Base-by-base conservation (phyloP, 352 stramenopile genomes). In the Phytophthora crassamura region DNA sequence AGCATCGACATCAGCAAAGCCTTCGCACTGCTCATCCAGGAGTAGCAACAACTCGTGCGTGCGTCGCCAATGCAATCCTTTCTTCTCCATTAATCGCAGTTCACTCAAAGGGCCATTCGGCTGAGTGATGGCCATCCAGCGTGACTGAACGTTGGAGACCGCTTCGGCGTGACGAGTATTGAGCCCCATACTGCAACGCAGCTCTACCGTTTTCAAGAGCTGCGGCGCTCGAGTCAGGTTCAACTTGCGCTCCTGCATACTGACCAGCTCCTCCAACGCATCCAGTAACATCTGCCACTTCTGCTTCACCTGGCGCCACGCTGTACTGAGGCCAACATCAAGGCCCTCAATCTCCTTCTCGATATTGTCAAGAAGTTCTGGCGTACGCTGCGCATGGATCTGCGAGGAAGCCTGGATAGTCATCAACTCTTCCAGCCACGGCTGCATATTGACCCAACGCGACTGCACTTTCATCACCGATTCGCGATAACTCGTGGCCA, bases 81-180 rank as follows among this genome's bases (percentile, higher is more conserved):
- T 86, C 39, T 82, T 86, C 42, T 86, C 80, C 59, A 88, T 91
- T 7, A 93, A 33, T 1, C 80, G 80, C 0, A 93, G 60, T 41
- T 93, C 84, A 41, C 74, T 83, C 25, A 93, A 60, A 33, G 80
- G 80, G 0, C 84, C 84, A 30, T 87, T 78, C 7, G 46, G 64
- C 34, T 84, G 74, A 2, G 77, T 91, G 50, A 93, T 88, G 15
- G 82, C 82, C 72, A 88, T 90, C 82, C 80, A 89, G 4, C 84
- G 82, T 45, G 90, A 91, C 46, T 93, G 84, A 9, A 91, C 77
- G 8, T 78, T 83, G 0, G 82, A 76, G 0, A 93, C 82, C 2
- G 74, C 82, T 7, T 91, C 82, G 1, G 82, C 77, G 47, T 93
- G 71, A 5, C 73, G 72, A 39, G 58, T 64, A 39, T 70, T 82